A percentile compares a stretch with the other conserved stretches of the same genome.
phyloP scores from a whole-genome alignment of 2,329 filamentous ascomycete species.

The Ilyonectria sp. region DNA sequence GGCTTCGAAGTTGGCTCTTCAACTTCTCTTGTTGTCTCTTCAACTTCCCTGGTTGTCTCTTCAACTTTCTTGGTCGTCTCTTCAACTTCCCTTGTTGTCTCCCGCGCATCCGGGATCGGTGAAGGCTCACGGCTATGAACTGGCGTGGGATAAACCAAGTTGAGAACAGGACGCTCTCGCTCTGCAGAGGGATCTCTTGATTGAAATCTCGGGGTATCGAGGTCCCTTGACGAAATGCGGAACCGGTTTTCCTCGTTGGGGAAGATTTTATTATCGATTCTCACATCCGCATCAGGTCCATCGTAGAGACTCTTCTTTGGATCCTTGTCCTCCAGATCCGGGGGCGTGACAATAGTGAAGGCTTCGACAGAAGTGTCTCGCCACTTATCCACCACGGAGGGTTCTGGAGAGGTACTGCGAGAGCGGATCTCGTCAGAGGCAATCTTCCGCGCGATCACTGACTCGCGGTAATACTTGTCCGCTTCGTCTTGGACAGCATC shows the following conservation, averaged over 20 bases:
- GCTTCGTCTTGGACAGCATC: slow-evolving; percentile 71
- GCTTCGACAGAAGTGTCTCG: slow-evolving; percentile 55
- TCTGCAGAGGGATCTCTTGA: slow-evolving; percentile 69
- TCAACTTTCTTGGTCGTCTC: slow-evolving; percentile 27
- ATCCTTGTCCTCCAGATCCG: slow-evolving; percentile 62
- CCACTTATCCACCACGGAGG: slow-evolving; percentile 71
- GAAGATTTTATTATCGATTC: slow-evolving; percentile 71
- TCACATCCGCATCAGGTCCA: slow-evolving; percentile 75
- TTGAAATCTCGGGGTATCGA: slow-evolving; percentile 55
- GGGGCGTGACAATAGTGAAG: slow-evolving; percentile 69
- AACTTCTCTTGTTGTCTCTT: slow-evolving; percentile 35
- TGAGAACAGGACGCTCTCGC: slow-evolving; percentile 71
- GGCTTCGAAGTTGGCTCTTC: slow-evolving; percentile 42
- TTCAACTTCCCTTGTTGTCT: slow-evolving; percentile 34
- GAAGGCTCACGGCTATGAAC: slow-evolving; percentile 59
- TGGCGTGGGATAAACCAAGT: slow-evolving; percentile 74
- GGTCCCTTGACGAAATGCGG: slow-evolving; percentile 45
- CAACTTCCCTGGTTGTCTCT: slow-evolving; percentile 34
- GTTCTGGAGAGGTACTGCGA: slow-evolving; percentile 65
- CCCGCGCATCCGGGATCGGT: slow-evolving; percentile 54
- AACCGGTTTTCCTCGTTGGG: slow-evolving; percentile 65
- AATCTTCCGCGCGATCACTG: slow-evolving; percentile 67
- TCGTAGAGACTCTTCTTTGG: slow-evolving; percentile 67
- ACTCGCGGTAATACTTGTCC: slow-evolving; percentile 71
- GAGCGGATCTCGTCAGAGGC: slow-evolving; percentile 69